Evolutionary conservation across 2,329 filamentous ascomycete genomes (phyloP).

Genomic region (Trichoderma sp.): DNA sequence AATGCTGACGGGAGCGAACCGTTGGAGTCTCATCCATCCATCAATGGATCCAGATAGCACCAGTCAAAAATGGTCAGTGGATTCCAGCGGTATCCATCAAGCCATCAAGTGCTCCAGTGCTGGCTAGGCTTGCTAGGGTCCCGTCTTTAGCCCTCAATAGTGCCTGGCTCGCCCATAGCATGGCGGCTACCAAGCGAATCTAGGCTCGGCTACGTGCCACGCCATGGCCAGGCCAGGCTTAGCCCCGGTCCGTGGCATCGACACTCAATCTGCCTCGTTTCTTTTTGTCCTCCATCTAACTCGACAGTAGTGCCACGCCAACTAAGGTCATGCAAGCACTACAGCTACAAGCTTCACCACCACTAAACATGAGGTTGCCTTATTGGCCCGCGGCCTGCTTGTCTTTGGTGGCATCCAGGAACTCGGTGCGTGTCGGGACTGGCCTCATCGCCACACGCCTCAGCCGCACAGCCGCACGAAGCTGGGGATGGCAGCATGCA

Average conservation of each 20-base stretch:
- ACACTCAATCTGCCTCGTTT: slow-evolving; percentile 6
- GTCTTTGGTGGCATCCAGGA: neutral
- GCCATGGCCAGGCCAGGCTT: neutral
- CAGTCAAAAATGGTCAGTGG: neutral
- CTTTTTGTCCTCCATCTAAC: neutral
- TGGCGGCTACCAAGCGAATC: neutral
- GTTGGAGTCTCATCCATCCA: neutral
- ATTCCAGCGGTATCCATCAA: neutral
- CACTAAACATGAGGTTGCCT: neutral
- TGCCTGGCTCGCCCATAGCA: neutral
- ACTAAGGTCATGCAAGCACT: neutral
- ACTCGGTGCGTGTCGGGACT: neutral
- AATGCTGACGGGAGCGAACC: neutral
- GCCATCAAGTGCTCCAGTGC: no score
- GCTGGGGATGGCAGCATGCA: neutral
- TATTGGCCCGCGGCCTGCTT: neutral
- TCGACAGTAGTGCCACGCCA: neutral
- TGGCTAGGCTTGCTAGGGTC: neutral
- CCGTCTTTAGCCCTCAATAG: neutral
- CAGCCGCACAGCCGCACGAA: neutral
- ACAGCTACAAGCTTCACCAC: neutral
- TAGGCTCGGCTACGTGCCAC: neutral
- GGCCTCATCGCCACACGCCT: neutral
- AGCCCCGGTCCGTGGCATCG: neutral
- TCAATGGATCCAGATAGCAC: no score